Percentiles rank a stretch among this genome's conserved stretches.
These are phyloP conservation scores for Macrolepiota fuliginosa DNA, from an alignment of 768 basidiomycete species.

Conservation along the genomic window DNA sequence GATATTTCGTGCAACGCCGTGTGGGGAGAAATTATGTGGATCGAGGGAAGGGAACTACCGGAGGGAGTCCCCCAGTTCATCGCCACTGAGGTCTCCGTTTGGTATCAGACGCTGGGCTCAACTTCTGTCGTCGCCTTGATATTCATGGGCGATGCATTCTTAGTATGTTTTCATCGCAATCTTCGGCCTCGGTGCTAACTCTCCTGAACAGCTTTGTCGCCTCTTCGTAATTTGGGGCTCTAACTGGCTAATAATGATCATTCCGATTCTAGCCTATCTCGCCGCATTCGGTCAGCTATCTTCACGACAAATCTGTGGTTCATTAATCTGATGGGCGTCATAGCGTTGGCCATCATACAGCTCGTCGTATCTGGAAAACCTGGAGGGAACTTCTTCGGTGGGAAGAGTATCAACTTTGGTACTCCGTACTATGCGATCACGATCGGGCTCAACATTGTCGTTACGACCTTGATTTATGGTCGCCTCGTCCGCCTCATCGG, in stretches of 20 bases:
- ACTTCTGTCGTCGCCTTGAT: conserved; percentile 25
- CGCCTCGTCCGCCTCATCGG: conserved; percentile 31
- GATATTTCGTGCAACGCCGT: conserved; percentile 29
- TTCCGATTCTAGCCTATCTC: conserved; percentile 25
- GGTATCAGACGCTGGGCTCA: conserved; percentile 30
- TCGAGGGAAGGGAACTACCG: conserved; percentile 23
- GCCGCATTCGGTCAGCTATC: conserved; percentile 24
- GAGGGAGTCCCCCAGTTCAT: conserved; percentile 26
- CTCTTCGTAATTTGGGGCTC: conserved; percentile 28
- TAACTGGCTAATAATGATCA: conserved; percentile 21
- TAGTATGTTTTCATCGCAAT: conserved; percentile 19
- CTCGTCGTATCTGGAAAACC: conserved; percentile 37
- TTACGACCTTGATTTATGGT: conserved; percentile 36
- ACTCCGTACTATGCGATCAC: conserved; percentile 38
- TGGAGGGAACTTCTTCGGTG: conserved; percentile 37
- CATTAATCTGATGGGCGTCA: not conserved
- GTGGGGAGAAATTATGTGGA: conserved; percentile 33
- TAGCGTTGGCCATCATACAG: conserved; percentile 39
- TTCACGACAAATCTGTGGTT: not conserved
- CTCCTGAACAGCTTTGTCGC: conserved; percentile 25
- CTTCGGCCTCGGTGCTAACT: not conserved
- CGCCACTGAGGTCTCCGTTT: conserved; percentile 23
- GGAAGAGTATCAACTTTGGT: conserved; percentile 34
- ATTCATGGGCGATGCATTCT: conserved; percentile 30
- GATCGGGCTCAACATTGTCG: conserved; percentile 39